Conservation (phyloP, 1,284 basidiomycete genomes). For the Cutaneotrichosporon sp. region DNA sequence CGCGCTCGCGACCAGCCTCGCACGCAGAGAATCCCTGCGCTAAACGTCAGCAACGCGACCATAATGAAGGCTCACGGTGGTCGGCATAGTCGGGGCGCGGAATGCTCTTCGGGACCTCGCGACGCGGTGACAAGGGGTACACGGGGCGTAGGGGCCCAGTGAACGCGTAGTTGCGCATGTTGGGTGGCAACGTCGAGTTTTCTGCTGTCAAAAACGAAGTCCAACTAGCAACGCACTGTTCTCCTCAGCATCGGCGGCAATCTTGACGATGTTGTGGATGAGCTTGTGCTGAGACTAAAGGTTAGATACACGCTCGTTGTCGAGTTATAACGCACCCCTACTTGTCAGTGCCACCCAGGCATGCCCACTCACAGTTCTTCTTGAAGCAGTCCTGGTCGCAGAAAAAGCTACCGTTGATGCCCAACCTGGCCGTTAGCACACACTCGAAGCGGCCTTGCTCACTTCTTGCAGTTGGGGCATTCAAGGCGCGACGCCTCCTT, state of each 20-base stretch:
- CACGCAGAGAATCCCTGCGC: constrained; percentile 40
- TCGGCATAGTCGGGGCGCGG: constrained; percentile 48
- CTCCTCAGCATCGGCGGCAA: constrained; percentile 35
- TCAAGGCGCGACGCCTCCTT: constrained; percentile 46
- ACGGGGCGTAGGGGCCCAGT: constrained; percentile 47
- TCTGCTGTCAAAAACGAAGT: constrained; percentile 22
- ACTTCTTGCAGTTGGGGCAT: constrained; percentile 49
- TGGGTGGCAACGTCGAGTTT: constrained; percentile 35
- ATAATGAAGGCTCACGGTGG: constrained; percentile 36
- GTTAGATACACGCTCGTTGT: too few species aligned
- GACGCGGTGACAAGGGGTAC: constrained; percentile 44
- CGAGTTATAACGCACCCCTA: constrained; percentile 23
- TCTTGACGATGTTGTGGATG: constrained; percentile 45
- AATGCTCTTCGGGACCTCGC: constrained; percentile 45
- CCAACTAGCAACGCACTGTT: constrained; percentile 23
- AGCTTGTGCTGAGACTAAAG: constrained; percentile 32
- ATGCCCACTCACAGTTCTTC: constrained; percentile 43
- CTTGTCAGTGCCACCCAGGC: neutral
- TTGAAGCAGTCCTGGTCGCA: constrained; percentile 51
- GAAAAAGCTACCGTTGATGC: constrained; percentile 49
- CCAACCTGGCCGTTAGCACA: constrained; percentile 32
- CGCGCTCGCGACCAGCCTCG: constrained; percentile 37
- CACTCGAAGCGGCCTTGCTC: constrained; percentile 7
- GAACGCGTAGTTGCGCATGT: constrained; percentile 44
- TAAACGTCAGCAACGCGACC: neutral